phyloP scores from a whole-genome alignment of 805 yeast species.

The Candida krabiensis region DNA sequence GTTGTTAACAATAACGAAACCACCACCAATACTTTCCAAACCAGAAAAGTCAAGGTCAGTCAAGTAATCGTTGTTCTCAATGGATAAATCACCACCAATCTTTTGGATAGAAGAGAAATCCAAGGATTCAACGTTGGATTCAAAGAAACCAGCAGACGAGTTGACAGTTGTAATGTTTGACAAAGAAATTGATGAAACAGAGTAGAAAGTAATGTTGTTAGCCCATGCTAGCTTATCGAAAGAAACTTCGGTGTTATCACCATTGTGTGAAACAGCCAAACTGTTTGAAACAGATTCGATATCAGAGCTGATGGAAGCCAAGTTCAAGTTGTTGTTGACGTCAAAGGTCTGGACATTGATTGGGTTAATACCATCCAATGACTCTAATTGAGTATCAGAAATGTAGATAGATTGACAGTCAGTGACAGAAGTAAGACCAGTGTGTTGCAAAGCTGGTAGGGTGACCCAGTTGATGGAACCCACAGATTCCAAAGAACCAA shows the following conservation, averaged over 20 bases:
- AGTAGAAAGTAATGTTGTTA: constrained; percentile 83
- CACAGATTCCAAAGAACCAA: constrained; percentile 79
- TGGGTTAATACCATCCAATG: constrained; percentile 64
- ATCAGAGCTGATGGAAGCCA: constrained; percentile 69
- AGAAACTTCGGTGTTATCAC: constrained; percentile 66
- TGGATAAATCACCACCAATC: constrained; percentile 80
- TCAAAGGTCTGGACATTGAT: constrained; percentile 55
- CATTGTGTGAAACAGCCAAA: constrained; percentile 82
- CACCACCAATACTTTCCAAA: constrained; percentile 85
- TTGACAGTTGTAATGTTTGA: constrained; percentile 68
- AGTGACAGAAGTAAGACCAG: constrained; percentile 68
- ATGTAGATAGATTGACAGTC: constrained; percentile 68
- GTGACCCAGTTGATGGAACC: constrained; percentile 80
- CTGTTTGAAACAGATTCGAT: constrained; percentile 72
- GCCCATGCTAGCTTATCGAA: constrained; percentile 80
- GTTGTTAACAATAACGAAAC: constrained; percentile 88
- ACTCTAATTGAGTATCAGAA: constrained; percentile 70
- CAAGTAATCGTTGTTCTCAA: constrained; percentile 73
- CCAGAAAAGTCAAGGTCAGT: constrained; percentile 64
- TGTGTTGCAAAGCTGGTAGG: constrained; percentile 74
- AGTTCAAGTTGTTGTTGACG: constrained; percentile 87
- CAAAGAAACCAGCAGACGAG: constrained; percentile 78
- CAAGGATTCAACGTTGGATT: constrained; percentile 62
- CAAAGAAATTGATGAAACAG: constrained; percentile 71
- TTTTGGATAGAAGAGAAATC: constrained; percentile 53